Base-by-base conservation (phyloP, 2,329 filamentous ascomycete species). In the Diaporthe vexans region DNA sequence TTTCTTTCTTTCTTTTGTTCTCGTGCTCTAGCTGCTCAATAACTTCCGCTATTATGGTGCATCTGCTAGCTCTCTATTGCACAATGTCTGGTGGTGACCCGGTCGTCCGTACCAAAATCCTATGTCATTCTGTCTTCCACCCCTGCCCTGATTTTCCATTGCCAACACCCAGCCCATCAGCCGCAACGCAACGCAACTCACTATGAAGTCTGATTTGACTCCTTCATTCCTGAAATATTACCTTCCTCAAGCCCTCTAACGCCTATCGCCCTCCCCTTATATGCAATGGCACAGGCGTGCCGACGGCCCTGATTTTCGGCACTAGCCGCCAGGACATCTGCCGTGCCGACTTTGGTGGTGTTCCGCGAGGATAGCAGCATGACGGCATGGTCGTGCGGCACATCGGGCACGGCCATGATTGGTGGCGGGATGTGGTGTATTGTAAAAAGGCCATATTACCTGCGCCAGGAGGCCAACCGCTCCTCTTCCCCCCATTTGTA, bases 281-380 rank as follows among this genome's bases (percentile, higher is more conserved):
- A 40, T 51, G n/a, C 10, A 46, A 35, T 33, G 51, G 40, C 40
- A 33, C 40, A 37, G 24, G 11, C 69, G 58, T 71, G 51, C 68
- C 52, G 73, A 68, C 68, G 51, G 69, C 37, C 73, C 68, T 35
- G 35, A 35, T 40, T 40, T 8, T 26, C 26, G 29, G 52, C 26
- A 58, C 37, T 19, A 67, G 48, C 68, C 59, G 73, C 58, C 13
- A 56, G 26, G 43, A 52, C 40, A 56, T 58, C 24, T 61, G 29
- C 35, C 52, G 24, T 46, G 15, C 17, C 17, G 17, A 24, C 57
- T 40, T 52, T 35, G 37, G 10, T 71, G 13, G 17, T 61, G 17
- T 37, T 52, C 35, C 19, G 63, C 33, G 63, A 67, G 63, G 48
- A 54, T 48, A 35, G 6, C 29, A 52, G 63, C 46, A 52, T 52